These are phyloP conservation scores for Alternaria consortialis DNA, from an alignment of 2,329 filamentous ascomycete species.

Conservation along the genomic window DNA sequence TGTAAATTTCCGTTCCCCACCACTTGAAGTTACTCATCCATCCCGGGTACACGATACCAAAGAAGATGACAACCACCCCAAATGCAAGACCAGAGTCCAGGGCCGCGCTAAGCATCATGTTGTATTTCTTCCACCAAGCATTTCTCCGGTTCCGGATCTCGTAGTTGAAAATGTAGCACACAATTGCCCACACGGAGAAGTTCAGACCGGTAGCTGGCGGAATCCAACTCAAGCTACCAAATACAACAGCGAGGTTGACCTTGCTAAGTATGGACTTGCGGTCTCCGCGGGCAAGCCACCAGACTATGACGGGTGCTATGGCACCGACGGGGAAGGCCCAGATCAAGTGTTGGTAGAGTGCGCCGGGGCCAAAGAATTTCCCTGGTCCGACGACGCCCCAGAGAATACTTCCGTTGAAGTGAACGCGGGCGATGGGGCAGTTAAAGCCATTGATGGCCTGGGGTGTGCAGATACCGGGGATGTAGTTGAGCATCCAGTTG, in stretches of 20 bases:
- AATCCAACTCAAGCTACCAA: constrained; percentile 85
- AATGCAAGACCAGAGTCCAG: constrained; percentile 85
- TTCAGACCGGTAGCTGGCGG: constrained; percentile 84
- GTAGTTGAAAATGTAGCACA: constrained; percentile 87
- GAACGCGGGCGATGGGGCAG: constrained; percentile 84
- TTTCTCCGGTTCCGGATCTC: constrained; percentile 72
- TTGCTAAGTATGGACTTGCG: constrained; percentile 72
- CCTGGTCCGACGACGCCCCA: constrained; percentile 87
- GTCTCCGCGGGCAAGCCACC: constrained; percentile 70
- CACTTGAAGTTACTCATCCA: constrained; percentile 77
- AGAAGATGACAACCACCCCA: constrained; percentile 84
- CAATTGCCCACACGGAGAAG: constrained; percentile 85
- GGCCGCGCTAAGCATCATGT: constrained; percentile 85
- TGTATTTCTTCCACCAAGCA: constrained; percentile 91
- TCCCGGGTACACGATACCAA: constrained; percentile 84
- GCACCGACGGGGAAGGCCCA: constrained; percentile 85
- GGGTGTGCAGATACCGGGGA: constrained; percentile 79
- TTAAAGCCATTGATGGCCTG: constrained; percentile 87
- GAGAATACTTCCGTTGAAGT: constrained; percentile 89
- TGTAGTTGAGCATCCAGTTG: constrained; percentile 88
- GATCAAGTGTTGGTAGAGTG: constrained; percentile 77
- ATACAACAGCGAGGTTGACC: constrained; percentile 83
- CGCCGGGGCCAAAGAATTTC: constrained; percentile 81
- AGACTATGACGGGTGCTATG: constrained; percentile 76
- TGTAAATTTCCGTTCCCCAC: constrained; percentile 91